These are phyloP conservation scores for Gossypium trilobum DNA, from an alignment of 441 rosid genomes.

Conservation along the genomic window DNA sequence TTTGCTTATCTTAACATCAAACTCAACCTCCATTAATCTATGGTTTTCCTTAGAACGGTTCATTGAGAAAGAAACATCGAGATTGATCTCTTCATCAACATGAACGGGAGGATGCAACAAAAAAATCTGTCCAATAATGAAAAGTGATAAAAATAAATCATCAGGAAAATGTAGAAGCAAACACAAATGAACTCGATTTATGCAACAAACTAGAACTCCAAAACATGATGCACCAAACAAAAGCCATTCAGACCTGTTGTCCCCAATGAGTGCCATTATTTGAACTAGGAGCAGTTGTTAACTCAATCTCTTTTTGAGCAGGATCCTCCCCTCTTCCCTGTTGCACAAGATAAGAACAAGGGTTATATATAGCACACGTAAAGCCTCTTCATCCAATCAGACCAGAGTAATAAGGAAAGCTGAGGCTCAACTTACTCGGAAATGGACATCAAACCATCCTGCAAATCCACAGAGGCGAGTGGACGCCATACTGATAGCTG, in stretches of 20 bases:
- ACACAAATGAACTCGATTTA: neutral
- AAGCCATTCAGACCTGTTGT: conserved; percentile 57
- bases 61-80: conserved; percentile 61
- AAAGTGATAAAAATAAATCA: conserved; percentile 2
- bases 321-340: conserved; percentile 81
- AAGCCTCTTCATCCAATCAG: neutral
- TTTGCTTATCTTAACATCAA: conserved; percentile 47
- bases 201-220: neutral
- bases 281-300: conserved; percentile 80
- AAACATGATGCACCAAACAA: neutral
- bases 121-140: conserved; percentile 53
- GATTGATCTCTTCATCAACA: conserved; percentile 47
- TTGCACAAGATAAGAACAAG: conserved; percentile 15
- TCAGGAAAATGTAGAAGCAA: conserved; percentile 3
- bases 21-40: conserved; percentile 75
- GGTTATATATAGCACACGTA: conserved; percentile 2
- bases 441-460: conserved; percentile 99
- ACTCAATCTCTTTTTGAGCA: conserved; percentile 59
- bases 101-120: conserved; percentile 46
- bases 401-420: conserved; percentile 5
- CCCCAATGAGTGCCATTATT: conserved; percentile 91
- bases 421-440: conserved; percentile 49
- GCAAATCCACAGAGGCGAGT: conserved; percentile 69
- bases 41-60: conserved; percentile 79
- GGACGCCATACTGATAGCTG: conserved; percentile 35